phyloP scores from a whole-genome alignment of 2,329 filamentous ascomycete genomes.

The Penicillium paneum region DNA sequence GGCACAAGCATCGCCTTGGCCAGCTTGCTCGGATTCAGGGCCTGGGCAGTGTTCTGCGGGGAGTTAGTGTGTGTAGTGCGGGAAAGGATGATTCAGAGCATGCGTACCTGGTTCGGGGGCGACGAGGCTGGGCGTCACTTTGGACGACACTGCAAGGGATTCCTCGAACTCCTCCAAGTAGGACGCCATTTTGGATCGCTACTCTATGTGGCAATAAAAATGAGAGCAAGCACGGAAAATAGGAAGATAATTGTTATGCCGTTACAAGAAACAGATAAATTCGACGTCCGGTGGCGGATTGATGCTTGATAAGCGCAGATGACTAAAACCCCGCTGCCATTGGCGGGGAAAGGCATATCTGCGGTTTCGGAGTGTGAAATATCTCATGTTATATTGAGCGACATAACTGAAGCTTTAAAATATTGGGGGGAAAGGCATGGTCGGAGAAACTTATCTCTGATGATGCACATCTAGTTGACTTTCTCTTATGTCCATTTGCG shows the following conservation, averaged over 20 bases:
- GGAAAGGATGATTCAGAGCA: background rate
- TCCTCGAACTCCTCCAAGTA: constrained; percentile 73
- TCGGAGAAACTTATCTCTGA: background rate
- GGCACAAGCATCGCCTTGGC: constrained; percentile 75
- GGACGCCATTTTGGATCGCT: constrained; percentile 63
- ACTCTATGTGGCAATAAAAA: background rate
- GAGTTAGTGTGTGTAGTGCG: constrained; percentile 1
- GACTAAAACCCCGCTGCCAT: constrained; percentile 4
- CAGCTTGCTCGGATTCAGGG: constrained; percentile 56
- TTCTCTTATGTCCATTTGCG: background rate
- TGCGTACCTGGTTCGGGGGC: constrained; percentile 75
- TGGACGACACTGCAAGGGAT: constrained; percentile 71
- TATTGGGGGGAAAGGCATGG: too few species aligned
- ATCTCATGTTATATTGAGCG: background rate
- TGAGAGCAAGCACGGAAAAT: background rate
- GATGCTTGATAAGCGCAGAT: constrained; percentile 12
- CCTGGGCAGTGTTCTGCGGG: constrained; percentile 81
- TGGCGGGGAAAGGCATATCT: constrained; percentile 4
- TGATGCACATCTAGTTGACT: background rate
- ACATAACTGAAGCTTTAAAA: background rate
- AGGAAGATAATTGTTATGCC: background rate
- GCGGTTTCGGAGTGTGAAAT: constrained; percentile 37
- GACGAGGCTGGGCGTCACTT: constrained; percentile 77
- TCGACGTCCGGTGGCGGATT: constrained; percentile 21
- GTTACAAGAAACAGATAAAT: constrained; percentile 1